Base-by-base conservation (phyloP, 441 rosid species). In the Erysimum cheiri region DNA sequence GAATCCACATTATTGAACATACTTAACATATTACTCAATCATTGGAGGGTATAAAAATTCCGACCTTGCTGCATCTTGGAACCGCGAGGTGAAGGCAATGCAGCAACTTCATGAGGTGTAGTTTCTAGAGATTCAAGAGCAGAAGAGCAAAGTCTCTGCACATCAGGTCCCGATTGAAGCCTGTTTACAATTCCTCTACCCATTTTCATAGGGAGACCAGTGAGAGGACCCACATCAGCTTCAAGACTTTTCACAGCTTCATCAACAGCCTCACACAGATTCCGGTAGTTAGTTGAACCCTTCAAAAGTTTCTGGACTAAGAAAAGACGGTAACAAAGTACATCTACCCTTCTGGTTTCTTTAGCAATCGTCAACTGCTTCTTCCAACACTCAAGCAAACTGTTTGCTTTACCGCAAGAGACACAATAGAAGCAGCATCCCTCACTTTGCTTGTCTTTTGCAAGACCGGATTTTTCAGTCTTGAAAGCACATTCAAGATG, bases 151-250 rank as follows among this genome's bases (percentile, higher is more conserved):
- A 85, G 78, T 40, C 76, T 77, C 81, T 83, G 87, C 19, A 85
- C 84, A 61, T 80, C 75, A 4, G 78, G 73, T 43, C 86, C 88
- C 0, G 86, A 81, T 17, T 82, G 75, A 26, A 85, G 82, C 63
- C 90, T 77, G 64, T 76, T 85, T 28, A 85, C 90, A 67, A 85
- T 83, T 56, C 86, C 88, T 28, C 88, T 78, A 60, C 84, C 86
- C 78, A 84, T 75, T 69, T 80, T 82, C 69, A 85, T 73, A 19
- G 82, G 71, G 29, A 76, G 76, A n/a, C 78, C 72, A 67, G 80
- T 79, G 56, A 83, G 72, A 65, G 81, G 80, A 49, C 88, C 90
- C 17, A 84, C 82, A 77, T 85, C 88, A 67, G 75, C 76, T 53
- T 77, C 81, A 70, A 85, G 70, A 33, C 60, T 50, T 55, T 73